Base-by-base conservation (phyloP, 192 early-diverging fungal genomes). In the Allomyces arbusculus region DNA sequence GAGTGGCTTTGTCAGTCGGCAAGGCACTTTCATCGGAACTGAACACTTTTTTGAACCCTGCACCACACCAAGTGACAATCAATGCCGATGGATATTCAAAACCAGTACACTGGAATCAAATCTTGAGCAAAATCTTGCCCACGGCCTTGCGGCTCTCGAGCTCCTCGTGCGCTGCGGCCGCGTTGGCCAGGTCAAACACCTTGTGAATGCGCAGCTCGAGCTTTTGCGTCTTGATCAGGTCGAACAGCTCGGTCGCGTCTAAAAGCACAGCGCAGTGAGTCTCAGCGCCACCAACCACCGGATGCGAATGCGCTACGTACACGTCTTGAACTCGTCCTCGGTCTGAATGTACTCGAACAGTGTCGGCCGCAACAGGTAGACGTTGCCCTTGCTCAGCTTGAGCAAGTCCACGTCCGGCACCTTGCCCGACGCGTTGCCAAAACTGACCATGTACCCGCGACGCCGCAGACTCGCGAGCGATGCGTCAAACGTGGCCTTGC, bases 401-500 rank as follows among this genome's bases (percentile, higher is more conserved):
- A 75, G 68, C 55, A 84, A 55, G 61, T 70, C 75, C n/a, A 89
- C 76, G 1, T 84, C 83, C 24, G 81, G 82, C 24, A 90, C 83
- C 19, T 82, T 77, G 1, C 94, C 92, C 44, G 87, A 89, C 5
- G 90, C 85, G 70, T 92, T 92, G 33, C 94, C 94, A 81, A 91
- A 97, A 4, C 84, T 87, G 62, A 93, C 78, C 68, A 95, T 68
- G 40, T 75, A 77, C 22, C 91, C 92, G 19, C 85, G 72, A 26
- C 80, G 76, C 14, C 84, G 75, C 61, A 86, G 66, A 23, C 78
- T 84, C 16, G 79, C 73, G 10, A 94, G 71, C 19, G 85, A 86
- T 6, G 75, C 77, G 58, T 87, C 84, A 71, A 89, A 97, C 0
- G 92, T 94, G 4, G 82, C 71, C 68, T 86, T 87, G n/a, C 94